Evolutionary conservation across 2,329 filamentous ascomycete species (phyloP).

Genomic region (Neonectria ditissima): DNA sequence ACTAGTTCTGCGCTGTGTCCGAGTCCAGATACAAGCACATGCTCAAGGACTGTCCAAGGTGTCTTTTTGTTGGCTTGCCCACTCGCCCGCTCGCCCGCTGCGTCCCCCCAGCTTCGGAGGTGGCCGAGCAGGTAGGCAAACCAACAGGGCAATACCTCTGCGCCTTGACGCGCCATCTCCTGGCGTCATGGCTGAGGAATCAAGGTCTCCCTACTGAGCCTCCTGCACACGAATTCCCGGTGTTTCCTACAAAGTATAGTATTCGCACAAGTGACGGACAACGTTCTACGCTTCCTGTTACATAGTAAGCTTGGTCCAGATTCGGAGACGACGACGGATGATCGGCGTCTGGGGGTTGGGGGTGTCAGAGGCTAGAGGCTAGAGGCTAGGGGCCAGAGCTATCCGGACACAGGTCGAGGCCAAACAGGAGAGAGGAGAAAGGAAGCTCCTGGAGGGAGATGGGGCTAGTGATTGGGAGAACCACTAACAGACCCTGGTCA

Average conservation of each 20-base stretch:
- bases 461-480: conserved; percentile 11
- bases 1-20: neutral
- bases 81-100: conserved; percentile 15
- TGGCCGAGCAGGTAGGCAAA: conserved; percentile 3
- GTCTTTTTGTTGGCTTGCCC: conserved; percentile 5
- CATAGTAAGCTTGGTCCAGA: neutral
- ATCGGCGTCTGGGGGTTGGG: conserved; percentile 42
- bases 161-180: conserved; percentile 3
- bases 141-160: conserved; percentile 7
- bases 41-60: neutral
- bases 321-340: conserved; percentile 23
- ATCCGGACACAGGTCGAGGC: conserved; percentile 34
- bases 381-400: conserved; percentile 38
- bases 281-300: neutral
- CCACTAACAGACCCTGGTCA: neutral
- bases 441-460: conserved; percentile 20
- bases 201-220: conserved; percentile 3
- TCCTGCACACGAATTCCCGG: neutral
- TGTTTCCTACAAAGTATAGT: neutral
- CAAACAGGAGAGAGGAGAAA: conserved; percentile 24
- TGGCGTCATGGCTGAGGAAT: neutral
- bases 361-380: conserved; percentile 20
- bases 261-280: neutral
- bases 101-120: conserved; percentile 2
- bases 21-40: neutral